phyloP scores from a whole-genome alignment of 106 monocot species.

The Hemerocallis citrina region DNA sequence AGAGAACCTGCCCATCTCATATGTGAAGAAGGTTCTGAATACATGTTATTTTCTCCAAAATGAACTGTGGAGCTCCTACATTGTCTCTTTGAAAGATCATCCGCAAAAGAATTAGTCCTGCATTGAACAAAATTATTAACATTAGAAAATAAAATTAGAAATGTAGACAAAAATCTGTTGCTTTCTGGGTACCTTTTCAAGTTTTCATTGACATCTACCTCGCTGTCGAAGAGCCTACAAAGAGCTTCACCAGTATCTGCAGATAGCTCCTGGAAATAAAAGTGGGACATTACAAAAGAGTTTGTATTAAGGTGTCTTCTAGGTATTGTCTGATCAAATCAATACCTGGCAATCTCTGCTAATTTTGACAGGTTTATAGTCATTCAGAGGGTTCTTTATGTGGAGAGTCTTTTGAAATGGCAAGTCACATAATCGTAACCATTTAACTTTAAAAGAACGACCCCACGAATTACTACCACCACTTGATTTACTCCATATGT shows the following conservation, averaged over 20 bases:
- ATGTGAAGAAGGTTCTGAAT: conserved; percentile 8
- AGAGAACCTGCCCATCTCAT: conserved; percentile 9
- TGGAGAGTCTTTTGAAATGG: conserved; percentile 30
- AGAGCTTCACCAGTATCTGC: conserved; percentile 24
- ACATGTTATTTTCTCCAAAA: conserved; percentile 9
- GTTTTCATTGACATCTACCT: conserved; percentile 10
- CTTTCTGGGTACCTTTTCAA: conserved; percentile 11
- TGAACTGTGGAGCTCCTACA: conserved; percentile 12
- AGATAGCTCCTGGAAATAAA: conserved; percentile 15
- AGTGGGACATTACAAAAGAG: not conserved
- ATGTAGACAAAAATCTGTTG: not conserved
- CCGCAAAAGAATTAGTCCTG: conserved; percentile 10
- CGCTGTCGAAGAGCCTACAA: conserved; percentile 18
- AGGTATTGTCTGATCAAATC: not conserved
- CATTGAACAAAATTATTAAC: conserved; percentile 1
- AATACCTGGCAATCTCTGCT: conserved; percentile 33
- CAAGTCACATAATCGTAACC: conserved; percentile 15
- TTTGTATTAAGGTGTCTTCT: not conserved
- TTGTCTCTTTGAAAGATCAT: conserved; percentile 9
- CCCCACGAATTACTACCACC: conserved; percentile 22
- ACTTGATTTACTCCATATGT: conserved; percentile 19
- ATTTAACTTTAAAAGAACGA: conserved; percentile 21
- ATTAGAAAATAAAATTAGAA: not conserved
- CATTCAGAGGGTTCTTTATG: conserved; percentile 33
- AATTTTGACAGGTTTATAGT: conserved; percentile 26